Percentiles rank a stretch among this genome's conserved stretches.
phyloP scores from a whole-genome alignment of 768 basidiomycete genomes.

The Porpolomopsis calyptriformis region DNA sequence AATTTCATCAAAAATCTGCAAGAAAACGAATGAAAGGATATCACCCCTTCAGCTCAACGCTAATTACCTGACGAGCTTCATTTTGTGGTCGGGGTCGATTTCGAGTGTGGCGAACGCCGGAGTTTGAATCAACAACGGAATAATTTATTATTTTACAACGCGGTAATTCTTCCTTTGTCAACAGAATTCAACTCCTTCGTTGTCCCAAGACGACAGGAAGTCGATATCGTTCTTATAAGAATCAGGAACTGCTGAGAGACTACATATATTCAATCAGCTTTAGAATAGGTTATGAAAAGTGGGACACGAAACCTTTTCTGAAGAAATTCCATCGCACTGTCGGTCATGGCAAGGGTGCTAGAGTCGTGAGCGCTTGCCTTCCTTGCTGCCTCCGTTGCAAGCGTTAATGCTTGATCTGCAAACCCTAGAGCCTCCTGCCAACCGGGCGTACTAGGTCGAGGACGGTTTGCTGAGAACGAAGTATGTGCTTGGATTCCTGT shows the following conservation, averaged over 20 bases:
- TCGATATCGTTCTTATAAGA: not conserved
- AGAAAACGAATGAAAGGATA: conserved; percentile 8
- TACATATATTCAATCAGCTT: not conserved
- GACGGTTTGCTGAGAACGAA: not conserved
- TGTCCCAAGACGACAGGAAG: not conserved
- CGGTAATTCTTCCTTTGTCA: too few relatives aligned
- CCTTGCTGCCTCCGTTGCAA: conserved; percentile 1
- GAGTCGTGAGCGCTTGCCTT: not conserved
- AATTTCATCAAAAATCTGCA: conserved; percentile 96
- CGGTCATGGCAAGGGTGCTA: not conserved
- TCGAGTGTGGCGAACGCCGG: not conserved
- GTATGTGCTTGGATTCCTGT: conserved; percentile 3
- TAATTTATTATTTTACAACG: too few relatives aligned
- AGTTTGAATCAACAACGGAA: too few relatives aligned
- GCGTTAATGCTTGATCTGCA: conserved; percentile 1
- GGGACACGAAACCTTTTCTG: not conserved
- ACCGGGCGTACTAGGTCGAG: conserved; percentile 1
- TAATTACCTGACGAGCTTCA: conserved; percentile 78
- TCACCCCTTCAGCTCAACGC: not conserved
- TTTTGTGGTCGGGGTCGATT: conserved; percentile 19
- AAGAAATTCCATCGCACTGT: not conserved
- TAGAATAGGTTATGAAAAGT: not conserved
- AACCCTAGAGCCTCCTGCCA: conserved; percentile 1
- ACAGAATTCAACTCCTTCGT: not conserved
- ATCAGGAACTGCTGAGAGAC: not conserved